A percentile compares a stretch with the other conserved stretches of the same genome.
Evolutionary conservation across 2,329 filamentous ascomycete genomes (phyloP).

Genomic region (Juglanconis oblonga): DNA sequence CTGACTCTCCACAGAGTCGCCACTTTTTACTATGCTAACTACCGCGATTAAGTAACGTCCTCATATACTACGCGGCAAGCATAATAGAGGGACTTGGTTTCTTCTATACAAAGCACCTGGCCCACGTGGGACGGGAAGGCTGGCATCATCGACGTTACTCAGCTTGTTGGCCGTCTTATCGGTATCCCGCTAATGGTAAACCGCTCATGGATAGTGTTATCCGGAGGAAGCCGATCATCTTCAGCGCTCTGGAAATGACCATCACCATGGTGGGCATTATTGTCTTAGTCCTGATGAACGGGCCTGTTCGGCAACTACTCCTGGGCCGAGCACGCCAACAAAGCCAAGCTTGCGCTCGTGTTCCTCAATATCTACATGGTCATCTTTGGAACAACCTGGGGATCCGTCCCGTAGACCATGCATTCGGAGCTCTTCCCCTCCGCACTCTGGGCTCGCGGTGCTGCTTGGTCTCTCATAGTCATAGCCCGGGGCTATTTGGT

Average conservation of each 20-base stretch:
- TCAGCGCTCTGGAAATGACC: too few relatives aligned
- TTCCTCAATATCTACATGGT: slow-evolving; percentile 11
- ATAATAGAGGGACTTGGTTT: background rate
- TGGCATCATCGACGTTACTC: too few relatives aligned
- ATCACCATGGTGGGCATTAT: slow-evolving; percentile 21
- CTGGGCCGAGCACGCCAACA: background rate
- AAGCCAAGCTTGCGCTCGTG: slow-evolving; percentile 1
- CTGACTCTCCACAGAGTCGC: background rate
- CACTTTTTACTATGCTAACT: background rate
- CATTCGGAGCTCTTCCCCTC: slow-evolving; percentile 31
- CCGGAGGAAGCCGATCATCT: too few relatives aligned
- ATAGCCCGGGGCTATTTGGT: slow-evolving; percentile 22
- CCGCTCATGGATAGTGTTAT: too few relatives aligned
- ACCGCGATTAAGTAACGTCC: background rate
- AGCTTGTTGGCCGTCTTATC: too few relatives aligned
- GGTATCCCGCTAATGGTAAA: too few relatives aligned
- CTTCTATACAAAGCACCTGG: slow-evolving; percentile 9
- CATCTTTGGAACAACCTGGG: slow-evolving; percentile 4
- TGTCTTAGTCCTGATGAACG: background rate
- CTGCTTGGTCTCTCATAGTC: slow-evolving; percentile 34
- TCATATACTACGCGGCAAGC: background rate
- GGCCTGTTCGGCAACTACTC: background rate
- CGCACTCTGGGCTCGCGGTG: slow-evolving; percentile 31
- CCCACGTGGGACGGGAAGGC: slow-evolving; percentile 14
- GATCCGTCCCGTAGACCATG: slow-evolving; percentile 7